Base-by-base conservation (phyloP, 352 stramenopile species). In the Phytophthora parvispora region DNA sequence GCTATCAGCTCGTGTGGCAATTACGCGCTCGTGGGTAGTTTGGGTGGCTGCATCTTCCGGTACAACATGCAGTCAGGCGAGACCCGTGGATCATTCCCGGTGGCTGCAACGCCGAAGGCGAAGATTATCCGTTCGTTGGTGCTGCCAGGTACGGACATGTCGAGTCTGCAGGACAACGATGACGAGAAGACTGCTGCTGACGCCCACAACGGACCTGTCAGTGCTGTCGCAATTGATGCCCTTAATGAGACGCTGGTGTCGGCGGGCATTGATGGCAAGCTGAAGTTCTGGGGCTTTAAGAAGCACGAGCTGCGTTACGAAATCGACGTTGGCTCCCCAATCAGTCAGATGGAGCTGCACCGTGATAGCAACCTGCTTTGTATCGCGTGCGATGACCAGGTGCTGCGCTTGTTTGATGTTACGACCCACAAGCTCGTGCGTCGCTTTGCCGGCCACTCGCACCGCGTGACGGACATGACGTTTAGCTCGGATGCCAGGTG, bases 41-140 rank as follows among this genome's bases (percentile, higher is more conserved):
- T 93, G 20, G 93, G 94, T 29, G 97, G 97, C 48, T 86, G 87
- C 16, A 86, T 99, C 27, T 98, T 96, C 82, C 95, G 95, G 48
- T 99, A 99, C 84, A 99, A 99, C 74, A 90, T 99, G 69, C 97
- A 99, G 77, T 98, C 92, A 31, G 96, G 97, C 22, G 86, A 98
- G 32, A 81, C 87, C 38, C 88, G 97, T 22, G 97, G 97, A 13
- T 95, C 87, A 22, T 99, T 92, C 75, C 96, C 96, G 10, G 90
- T 90, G 31, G 79, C 91, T 2, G 91, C 80, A 31, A 94, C 89
- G 10, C 82, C 85, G 12, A 89, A 85, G 60, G 49, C 75, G 4
- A 83, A 85, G 67, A 70, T 94, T 58, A 92, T 94, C 52, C 80
- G 78, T 9, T 81, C 77, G 52, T 80, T 96, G 10, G 79, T 84